phyloP scores from a whole-genome alignment of 495 filamentous ascomycete species.

The Aspergillus haitiensis region DNA sequence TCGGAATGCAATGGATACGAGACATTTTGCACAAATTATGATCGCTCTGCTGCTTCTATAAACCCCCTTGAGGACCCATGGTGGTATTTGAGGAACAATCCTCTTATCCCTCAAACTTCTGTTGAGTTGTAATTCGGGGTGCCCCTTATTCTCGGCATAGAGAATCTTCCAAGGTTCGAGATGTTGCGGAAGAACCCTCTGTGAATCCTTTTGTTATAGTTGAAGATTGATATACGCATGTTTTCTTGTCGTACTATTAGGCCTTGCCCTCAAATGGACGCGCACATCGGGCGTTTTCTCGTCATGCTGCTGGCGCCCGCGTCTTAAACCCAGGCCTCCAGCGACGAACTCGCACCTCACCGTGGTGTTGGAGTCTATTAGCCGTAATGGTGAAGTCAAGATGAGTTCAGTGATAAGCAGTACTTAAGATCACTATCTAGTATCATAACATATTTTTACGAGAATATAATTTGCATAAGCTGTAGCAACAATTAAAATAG shows the following conservation, averaged over 20 bases:
- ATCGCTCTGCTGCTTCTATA: too few relatives aligned
- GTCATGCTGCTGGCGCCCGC: not conserved
- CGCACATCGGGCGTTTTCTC: not conserved
- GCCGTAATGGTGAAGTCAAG: conserved; percentile 1
- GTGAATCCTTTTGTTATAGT: not conserved
- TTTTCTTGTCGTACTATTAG: not conserved
- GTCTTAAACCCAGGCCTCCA: not conserved
- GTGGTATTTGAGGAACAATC: too few relatives aligned
- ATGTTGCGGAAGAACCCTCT: conserved; percentile 5
- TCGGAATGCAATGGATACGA: too few relatives aligned
- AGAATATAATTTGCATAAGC: too few relatives aligned
- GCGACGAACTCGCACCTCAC: conserved; percentile 1
- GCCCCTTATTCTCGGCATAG: not conserved
- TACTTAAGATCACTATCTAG: not conserved
- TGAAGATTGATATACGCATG: not conserved
- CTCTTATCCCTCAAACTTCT: too few relatives aligned
- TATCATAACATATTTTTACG: not conserved
- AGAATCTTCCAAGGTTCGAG: conserved; percentile 5
- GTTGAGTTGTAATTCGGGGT: too few relatives aligned
- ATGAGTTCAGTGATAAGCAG: not conserved
- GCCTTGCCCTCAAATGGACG: not conserved
- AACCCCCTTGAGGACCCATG: too few relatives aligned
- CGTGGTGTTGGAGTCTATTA: conserved; percentile 3
- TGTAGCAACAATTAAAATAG: too few relatives aligned
- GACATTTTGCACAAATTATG: too few relatives aligned